Percentiles rank a stretch among this genome's conserved stretches.
phyloP scores from a whole-genome alignment of 1,284 basidiomycete species.

The Entoloma clypeatum region DNA sequence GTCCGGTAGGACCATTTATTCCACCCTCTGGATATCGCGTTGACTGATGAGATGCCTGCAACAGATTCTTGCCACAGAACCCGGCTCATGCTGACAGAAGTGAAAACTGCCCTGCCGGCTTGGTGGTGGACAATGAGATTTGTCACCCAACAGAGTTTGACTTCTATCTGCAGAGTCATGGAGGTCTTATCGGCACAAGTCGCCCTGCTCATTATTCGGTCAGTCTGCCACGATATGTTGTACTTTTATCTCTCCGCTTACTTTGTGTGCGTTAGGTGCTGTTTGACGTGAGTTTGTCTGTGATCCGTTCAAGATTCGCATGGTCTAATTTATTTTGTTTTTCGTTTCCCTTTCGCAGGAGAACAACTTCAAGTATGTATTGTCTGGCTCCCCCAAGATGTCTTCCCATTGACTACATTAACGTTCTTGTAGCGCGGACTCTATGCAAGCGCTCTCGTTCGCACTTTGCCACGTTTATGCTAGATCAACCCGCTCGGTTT shows the following conservation, averaged over 20 bases:
- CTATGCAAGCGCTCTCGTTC: slow-evolving; percentile 65
- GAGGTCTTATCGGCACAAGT: slow-evolving; percentile 52
- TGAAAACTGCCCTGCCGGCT: slow-evolving; percentile 66
- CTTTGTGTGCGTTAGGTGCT: slow-evolving; percentile 26
- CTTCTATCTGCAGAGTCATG: slow-evolving; percentile 59
- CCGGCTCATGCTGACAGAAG: slow-evolving; percentile 48
- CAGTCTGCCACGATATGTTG: slow-evolving; percentile 10
- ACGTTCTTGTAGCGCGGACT: slow-evolving; percentile 45
- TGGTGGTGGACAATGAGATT: slow-evolving; percentile 64
- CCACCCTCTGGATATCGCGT: not conserved
- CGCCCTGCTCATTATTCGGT: slow-evolving; percentile 40
- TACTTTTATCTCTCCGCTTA: not conserved
- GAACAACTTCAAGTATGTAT: slow-evolving; percentile 27
- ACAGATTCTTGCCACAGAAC: slow-evolving; percentile 48
- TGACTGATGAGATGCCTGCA: slow-evolving; percentile 16
- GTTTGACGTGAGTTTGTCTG: slow-evolving; percentile 30
- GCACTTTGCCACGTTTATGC: slow-evolving; percentile 80
- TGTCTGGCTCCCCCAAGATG: slow-evolving; percentile 4
- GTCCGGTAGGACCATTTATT: slow-evolving; percentile 28
- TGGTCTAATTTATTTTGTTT: slow-evolving; percentile 4
- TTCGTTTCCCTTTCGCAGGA: slow-evolving; percentile 20
- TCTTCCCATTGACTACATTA: not conserved
- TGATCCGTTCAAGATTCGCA: not conserved
- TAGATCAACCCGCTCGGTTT: slow-evolving; percentile 75
- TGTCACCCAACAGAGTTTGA: slow-evolving; percentile 67